These are phyloP conservation scores for Metschnikowia vanudenii DNA, from an alignment of 805 yeast species.

Conservation along the genomic window DNA sequence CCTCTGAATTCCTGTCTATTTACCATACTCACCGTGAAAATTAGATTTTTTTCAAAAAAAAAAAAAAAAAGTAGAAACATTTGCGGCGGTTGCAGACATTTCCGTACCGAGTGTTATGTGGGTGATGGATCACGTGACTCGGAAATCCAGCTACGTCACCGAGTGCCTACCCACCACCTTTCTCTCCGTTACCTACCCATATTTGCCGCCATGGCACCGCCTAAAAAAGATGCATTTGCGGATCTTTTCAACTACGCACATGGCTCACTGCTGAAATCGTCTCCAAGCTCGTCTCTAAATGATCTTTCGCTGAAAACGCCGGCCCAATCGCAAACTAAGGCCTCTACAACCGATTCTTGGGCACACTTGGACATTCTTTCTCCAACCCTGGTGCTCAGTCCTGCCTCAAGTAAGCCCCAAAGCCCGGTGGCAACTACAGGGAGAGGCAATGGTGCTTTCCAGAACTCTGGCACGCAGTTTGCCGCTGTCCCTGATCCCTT, in stretches of 20 bases:
- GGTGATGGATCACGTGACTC: constrained; percentile 6
- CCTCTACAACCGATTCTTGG: constrained; percentile 2
- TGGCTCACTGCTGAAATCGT: constrained; percentile 12
- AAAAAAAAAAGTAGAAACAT: no score
- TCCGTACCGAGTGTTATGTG: no score
- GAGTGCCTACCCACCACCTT: background rate
- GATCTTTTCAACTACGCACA: constrained; percentile 40
- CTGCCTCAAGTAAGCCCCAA: constrained; percentile 3
- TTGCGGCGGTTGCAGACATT: no score
- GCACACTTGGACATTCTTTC: constrained; percentile 14
- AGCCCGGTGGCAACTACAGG: background rate
- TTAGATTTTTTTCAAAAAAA: no score
- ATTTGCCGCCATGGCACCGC: constrained; percentile 24
- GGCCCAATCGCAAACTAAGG: background rate
- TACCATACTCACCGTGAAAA: no score
- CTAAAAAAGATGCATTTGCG: constrained; percentile 46
- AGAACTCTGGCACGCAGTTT: background rate
- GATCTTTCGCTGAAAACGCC: constrained; percentile 12
- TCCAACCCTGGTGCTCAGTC: constrained; percentile 5
- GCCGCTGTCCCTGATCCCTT: constrained; percentile 21
- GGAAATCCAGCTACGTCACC: background rate
- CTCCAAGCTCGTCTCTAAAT: constrained; percentile 17
- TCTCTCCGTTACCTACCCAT: background rate
- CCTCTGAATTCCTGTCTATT: no score
- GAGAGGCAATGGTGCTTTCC: background rate